Evolutionary conservation across 2,329 filamentous ascomycete genomes (phyloP).

Genomic region (Fusarium sp.): DNA sequence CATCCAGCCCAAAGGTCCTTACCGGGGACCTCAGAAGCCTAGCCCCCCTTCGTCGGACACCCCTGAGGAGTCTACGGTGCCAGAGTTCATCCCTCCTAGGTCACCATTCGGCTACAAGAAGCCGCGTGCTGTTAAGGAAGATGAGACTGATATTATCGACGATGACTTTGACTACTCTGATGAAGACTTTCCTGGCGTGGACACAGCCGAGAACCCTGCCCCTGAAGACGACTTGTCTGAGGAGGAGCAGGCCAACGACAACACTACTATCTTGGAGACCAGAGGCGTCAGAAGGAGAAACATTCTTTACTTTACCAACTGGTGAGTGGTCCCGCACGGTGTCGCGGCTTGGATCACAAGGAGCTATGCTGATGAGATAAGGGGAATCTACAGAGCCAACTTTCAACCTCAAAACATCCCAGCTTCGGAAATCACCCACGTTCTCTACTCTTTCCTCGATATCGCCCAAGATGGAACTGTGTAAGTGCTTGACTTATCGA

Average conservation of each 20-base stretch:
- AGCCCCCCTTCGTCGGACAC: neutral
- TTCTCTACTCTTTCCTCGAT: slow-evolving; percentile 71
- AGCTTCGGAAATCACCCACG: slow-evolving; percentile 76
- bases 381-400: slow-evolving; percentile 76
- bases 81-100: slow-evolving; percentile 5
- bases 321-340: slow-evolving; percentile 50
- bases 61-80: neutral
- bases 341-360: slow-evolving; percentile 12
- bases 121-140: slow-evolving; percentile 9
- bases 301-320: slow-evolving; percentile 67
- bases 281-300: slow-evolving; percentile 48
- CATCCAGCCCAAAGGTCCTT: slow-evolving; percentile 24
- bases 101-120: neutral
- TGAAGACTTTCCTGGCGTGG: slow-evolving; percentile 16
- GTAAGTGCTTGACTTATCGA: slow-evolving; percentile 45
- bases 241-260: slow-evolving; percentile 14
- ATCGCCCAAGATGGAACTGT: slow-evolving; percentile 60
- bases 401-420: slow-evolving; percentile 79
- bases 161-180: slow-evolving; percentile 17
- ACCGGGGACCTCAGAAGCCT: slow-evolving; percentile 13
- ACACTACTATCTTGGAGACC: slow-evolving; percentile 20
- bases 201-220: slow-evolving; percentile 1
- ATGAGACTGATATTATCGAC: slow-evolving; percentile 9
- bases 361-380: slow-evolving; percentile 53
- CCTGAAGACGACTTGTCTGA: slow-evolving; percentile 7